Evolutionary conservation across 2,329 filamentous ascomycete genomes (phyloP), one percentile per base, ranked within the genome.

Genomic region (Aotearoamyces nothofagi): DNA sequence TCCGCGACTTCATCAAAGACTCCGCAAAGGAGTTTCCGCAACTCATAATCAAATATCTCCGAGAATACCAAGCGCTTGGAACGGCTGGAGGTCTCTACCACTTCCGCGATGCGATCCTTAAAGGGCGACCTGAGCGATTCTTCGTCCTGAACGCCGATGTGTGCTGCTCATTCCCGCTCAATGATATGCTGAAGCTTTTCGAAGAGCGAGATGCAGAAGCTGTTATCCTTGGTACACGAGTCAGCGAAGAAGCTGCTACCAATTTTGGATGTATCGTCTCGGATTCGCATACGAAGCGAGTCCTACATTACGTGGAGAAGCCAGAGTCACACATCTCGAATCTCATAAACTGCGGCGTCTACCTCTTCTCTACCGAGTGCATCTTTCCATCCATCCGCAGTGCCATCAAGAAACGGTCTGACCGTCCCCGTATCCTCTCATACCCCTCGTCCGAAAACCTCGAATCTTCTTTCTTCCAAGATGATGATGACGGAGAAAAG

Each of bases 241-340:
- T 96, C 33, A 75, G 74, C 50, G 82, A 92, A 49, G 87, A 96
- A 33, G 80, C 86, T 12, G 87, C 90, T 17, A 79, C 71, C 46
- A 96, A 96, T 65, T 98, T 96, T 52, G 90, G 90, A 38, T 98
- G 90, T 66, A 92, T 96, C 49, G 90, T 96, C 33, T 90, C 81
- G 32, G 90, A 98, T 55, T 63, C 78, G 24, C 83, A 94, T 59
- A 92, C 81, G 39, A 86, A 87, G 53, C 83, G 87, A 41, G 90
- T 98, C 25, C 75, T 96, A 35, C 90, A 98, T 62, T 96, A 98
- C 59, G 90, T 98, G 53, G 90, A 96, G 69, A 96, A 96, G 65
- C 90, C 90, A 41, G 87, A 98, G 57, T 84, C 80, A 32, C 81
- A 92, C 57, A 94, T 98, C 57, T 92, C 81, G 50, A 94, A 94